These are phyloP conservation scores for Thraustochytrium aureum DNA, from an alignment of 352 stramenopile genomes.

Conservation along the genomic window DNA sequence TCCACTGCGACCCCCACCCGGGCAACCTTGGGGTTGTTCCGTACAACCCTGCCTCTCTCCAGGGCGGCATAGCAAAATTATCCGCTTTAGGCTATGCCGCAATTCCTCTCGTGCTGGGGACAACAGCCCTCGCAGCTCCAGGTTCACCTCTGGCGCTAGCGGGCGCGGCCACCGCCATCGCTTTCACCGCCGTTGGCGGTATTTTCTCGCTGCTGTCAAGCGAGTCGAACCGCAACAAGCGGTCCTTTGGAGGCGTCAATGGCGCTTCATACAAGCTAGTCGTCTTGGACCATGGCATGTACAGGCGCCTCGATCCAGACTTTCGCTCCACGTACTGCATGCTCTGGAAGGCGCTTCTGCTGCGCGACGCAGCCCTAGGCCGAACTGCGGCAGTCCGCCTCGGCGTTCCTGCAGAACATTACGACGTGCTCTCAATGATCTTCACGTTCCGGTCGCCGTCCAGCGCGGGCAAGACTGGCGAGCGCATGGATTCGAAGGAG, in stretches of 20 bases:
- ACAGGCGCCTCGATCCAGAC: conserved; percentile 72
- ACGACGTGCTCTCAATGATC: conserved; percentile 69
- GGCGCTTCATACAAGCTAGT: conserved; percentile 65
- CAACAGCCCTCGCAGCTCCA: conserved; percentile 61
- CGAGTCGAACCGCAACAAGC: neutral
- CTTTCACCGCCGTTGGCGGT: conserved; percentile 4
- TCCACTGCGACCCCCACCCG: conserved; percentile 79
- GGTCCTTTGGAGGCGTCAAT: conserved; percentile 21
- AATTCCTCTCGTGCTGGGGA: neutral
- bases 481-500: conserved; percentile 70
- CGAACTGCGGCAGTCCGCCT: conserved; percentile 67
- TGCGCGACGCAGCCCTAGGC: conserved; percentile 69
- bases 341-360: conserved; percentile 79
- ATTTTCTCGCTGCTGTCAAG: conserved; percentile 6
- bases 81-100: neutral
- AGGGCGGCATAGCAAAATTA: neutral
- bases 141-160: conserved; percentile 53
- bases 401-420: conserved; percentile 65
- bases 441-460: conserved; percentile 77
- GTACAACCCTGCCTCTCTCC: conserved; percentile 2
- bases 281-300: conserved; percentile 83
- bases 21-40: conserved; percentile 76
- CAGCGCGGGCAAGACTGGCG: conserved; percentile 66
- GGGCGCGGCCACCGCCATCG: neutral
- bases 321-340: conserved; percentile 82